These are phyloP conservation scores for Cadophora malorum DNA, from an alignment of 2,329 filamentous ascomycete genomes.

Conservation along the genomic window DNA sequence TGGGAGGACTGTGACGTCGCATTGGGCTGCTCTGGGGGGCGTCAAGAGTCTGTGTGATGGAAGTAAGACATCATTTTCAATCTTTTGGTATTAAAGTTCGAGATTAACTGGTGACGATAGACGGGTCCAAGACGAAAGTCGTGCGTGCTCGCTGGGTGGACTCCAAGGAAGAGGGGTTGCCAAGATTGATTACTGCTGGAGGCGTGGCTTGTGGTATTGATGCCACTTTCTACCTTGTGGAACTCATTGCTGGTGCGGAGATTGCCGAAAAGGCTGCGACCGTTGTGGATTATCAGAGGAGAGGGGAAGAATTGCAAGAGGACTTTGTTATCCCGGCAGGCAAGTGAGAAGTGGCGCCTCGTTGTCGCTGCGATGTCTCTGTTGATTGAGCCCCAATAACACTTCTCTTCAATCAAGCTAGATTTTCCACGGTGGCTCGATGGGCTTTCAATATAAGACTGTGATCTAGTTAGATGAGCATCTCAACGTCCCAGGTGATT, in stretches of 20 bases:
- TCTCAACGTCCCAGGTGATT: too few species aligned
- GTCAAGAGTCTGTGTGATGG: slow-evolving; percentile 1
- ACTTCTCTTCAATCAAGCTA: too few species aligned
- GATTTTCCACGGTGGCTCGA: too few species aligned
- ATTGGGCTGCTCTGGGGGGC: slow-evolving; percentile 1
- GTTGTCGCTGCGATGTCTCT: too few species aligned
- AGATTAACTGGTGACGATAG: not conserved
- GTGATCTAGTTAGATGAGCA: too few species aligned
- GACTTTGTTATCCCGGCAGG: slow-evolving; percentile 9
- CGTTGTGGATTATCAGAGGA: slow-evolving; percentile 11
- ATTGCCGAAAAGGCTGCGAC: not conserved
- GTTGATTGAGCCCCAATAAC: too few species aligned
- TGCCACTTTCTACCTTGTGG: slow-evolving; percentile 16
- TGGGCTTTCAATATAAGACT: too few species aligned
- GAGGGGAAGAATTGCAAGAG: slow-evolving; percentile 12
- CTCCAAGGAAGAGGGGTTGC: not conserved
- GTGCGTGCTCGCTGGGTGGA: slow-evolving; percentile 13
- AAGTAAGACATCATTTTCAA: too few species aligned
- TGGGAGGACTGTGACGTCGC: slow-evolving; percentile 7
- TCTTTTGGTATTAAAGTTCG: too few species aligned
- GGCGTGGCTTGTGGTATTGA: slow-evolving; percentile 23
- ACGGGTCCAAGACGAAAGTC: not conserved
- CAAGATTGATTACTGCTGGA: slow-evolving; percentile 11
- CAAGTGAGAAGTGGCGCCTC: not conserved
- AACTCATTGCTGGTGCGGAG: slow-evolving; percentile 10